Evolutionary conservation across 352 stramenopile species (phyloP).

Genomic region (Phytophthora hibernalis): DNA sequence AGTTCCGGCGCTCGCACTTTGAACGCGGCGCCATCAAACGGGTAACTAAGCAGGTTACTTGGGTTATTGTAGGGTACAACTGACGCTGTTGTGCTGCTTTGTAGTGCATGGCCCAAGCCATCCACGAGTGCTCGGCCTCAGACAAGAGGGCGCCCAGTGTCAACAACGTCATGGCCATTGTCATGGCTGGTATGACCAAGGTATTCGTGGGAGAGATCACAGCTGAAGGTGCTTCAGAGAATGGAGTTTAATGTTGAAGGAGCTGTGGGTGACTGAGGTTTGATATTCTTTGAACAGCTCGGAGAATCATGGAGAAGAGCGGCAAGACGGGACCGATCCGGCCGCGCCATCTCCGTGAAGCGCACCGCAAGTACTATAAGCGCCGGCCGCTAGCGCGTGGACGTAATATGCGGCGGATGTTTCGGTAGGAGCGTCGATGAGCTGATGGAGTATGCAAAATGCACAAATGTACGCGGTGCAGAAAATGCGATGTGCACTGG

Average conservation of each 20-base stretch:
- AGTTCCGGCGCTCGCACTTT: constrained; percentile 87
- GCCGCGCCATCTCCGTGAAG: constrained; percentile 79
- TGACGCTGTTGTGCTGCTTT: constrained; percentile 13
- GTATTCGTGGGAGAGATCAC: constrained; percentile 84
- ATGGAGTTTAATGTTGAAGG: background rate
- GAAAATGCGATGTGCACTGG: too few relatives aligned
- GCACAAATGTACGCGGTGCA: constrained; percentile 2
- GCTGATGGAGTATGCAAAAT: too few relatives aligned
- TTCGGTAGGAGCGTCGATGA: constrained; percentile 39
- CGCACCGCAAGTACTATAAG: constrained; percentile 87
- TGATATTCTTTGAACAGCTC: constrained; percentile 40
- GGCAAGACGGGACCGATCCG: constrained; percentile 80
- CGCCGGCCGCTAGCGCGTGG: constrained; percentile 67
- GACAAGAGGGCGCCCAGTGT: constrained; percentile 68
- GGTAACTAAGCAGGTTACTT: constrained; percentile 35
- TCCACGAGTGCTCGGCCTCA: constrained; percentile 64
- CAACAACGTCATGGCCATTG: constrained; percentile 88
- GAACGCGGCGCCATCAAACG: constrained; percentile 82
- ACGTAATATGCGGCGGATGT: constrained; percentile 63
- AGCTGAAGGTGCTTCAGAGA: constrained; percentile 61
- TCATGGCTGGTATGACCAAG: constrained; percentile 90
- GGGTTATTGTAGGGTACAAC: background rate
- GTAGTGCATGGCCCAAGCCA: constrained; percentile 83
- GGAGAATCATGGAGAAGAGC: constrained; percentile 82
- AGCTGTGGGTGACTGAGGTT: background rate